Base-by-base conservation (phyloP, 768 basidiomycete genomes). In the Lactarius hengduanensis region DNA sequence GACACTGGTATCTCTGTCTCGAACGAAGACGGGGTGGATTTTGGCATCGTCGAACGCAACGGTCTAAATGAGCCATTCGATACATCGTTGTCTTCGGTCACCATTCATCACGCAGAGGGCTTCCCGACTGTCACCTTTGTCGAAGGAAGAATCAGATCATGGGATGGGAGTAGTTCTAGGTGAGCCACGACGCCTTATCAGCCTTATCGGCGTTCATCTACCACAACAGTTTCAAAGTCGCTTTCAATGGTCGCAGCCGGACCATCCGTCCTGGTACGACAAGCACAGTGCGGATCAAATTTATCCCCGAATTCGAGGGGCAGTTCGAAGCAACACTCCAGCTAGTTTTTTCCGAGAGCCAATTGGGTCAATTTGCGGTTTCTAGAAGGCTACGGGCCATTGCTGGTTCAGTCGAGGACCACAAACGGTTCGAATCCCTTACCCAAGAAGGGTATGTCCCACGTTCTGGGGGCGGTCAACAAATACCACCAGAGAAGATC, bases 31-130 rank as follows among this genome's bases (percentile, higher is more conserved):
- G 73, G 76, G 7, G 72, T 83, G 16, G 80, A 88, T 69, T 83
- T 88, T 59, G 85, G 79, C 4, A 75, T 87, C 50, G 71, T 88
- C 4, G 80, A 83, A 22, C 72, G 75, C 4, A 63, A 66, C 0
- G 72, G 71, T 18, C 79, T 79, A 1, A 53, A 62, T 7, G 56
- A 32, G 16, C 72, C 72, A 2, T 64, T 70, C 32, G 45, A 38
- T 10, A 61, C 53, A 8, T 34, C 32, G 41, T 18, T 16, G 38
- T 47, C 11, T 40, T 74, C 13, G 47, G 57, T 16, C 47, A 76
- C 20, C 41, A 70, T 57, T 68, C 54, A 38, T 66, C 68, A 36
- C 40, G 59, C 26, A 57, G 67, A 20, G 16, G 63, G 45, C 34
- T 43, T 36, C 63, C 38, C 64, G 15, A 11, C 38, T 72, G 56